These are phyloP conservation scores for Penicillium sp. DNA, from an alignment of 2,329 filamentous ascomycete species.

Conservation along the genomic window DNA sequence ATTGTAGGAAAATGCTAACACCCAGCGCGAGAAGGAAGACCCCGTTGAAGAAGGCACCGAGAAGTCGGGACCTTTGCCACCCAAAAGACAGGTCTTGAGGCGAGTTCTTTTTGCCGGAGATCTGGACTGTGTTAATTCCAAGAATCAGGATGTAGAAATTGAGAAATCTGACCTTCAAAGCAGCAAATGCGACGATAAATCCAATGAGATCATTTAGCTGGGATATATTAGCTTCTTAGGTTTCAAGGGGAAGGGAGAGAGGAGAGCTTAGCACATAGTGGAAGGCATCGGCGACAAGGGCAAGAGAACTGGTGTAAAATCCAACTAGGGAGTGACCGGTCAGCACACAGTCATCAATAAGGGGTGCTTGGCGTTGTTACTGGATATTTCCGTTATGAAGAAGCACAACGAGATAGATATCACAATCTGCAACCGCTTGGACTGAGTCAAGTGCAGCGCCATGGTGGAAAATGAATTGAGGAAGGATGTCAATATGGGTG, in stretches of 20 bases:
- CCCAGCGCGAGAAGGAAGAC: slow-evolving; percentile 70
- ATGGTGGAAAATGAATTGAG: neutral
- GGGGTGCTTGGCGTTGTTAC: neutral
- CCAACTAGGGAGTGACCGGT: neutral
- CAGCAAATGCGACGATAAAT: neutral
- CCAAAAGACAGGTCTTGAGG: slow-evolving; percentile 67
- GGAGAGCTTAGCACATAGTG: neutral
- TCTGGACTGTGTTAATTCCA: neutral
- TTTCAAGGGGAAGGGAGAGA: neutral
- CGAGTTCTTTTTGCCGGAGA: slow-evolving; percentile 57
- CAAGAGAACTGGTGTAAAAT: neutral
- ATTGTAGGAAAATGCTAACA: slow-evolving; percentile 69
- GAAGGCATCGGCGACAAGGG: neutral
- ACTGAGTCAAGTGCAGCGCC: neutral
- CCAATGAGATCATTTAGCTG: neutral
- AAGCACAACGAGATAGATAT: neutral
- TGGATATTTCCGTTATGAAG: neutral
- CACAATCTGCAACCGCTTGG: neutral
- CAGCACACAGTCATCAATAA: neutral
- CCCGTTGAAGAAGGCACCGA: slow-evolving; percentile 77
- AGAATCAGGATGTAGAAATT: too few species aligned
- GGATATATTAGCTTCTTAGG: neutral
- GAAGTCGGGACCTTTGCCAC: slow-evolving; percentile 68
- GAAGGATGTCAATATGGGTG: too few species aligned
- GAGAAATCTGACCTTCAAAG: neutral